Base-by-base conservation (phyloP, 2,329 filamentous ascomycete genomes). In the Diaporthe ilicicola region DNA sequence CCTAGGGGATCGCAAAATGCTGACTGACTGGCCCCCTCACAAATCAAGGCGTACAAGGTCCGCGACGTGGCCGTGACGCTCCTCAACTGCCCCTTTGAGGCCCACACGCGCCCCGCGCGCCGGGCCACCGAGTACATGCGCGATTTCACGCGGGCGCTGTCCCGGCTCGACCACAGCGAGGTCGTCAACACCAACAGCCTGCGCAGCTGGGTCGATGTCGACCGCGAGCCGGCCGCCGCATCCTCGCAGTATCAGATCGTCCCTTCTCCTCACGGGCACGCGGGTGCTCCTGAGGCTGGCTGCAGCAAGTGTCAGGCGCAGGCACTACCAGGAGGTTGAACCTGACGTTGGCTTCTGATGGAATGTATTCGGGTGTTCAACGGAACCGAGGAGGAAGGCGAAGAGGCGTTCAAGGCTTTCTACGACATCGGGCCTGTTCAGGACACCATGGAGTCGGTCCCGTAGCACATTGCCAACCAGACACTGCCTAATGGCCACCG, bases 61-160 rank as follows among this genome's bases (percentile, higher is more conserved):
- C 76, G 81, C 4, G 81, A 81, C 53, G 76, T 82, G 0, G 80
- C 78, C 15, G 76, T 78, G 12, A 75, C 79, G 9, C 74, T 81
- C 1, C 76, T 82, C 13, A 76, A 76, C 37, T 81, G 79, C 51
- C 79, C 80, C 0, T 81, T 79, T 50, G 75, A 77, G 10, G 67
- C 74, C 15, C 73, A 78, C 19, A 75, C 77, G 15, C 73, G 73
- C 1, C 74, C 75, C 2, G 73, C 77, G 1, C 75, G 67, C 7
- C 73, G 78, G 3, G 78, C 78, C 1, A 71, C 72, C 2, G 74
- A 77, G 44, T 79, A 79, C 62, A 74, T 79, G 65, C 75, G 75
- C 2, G 78, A 80, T 22, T 78, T 80, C 22, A 76, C 78, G 0
- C 69, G 72, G 15, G 76, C 76, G 0, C 32, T 79, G 39, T 79